Evolutionary conservation across 306 rosid genomes (phyloP).

Genomic region (Fragaria vesca): DNA sequence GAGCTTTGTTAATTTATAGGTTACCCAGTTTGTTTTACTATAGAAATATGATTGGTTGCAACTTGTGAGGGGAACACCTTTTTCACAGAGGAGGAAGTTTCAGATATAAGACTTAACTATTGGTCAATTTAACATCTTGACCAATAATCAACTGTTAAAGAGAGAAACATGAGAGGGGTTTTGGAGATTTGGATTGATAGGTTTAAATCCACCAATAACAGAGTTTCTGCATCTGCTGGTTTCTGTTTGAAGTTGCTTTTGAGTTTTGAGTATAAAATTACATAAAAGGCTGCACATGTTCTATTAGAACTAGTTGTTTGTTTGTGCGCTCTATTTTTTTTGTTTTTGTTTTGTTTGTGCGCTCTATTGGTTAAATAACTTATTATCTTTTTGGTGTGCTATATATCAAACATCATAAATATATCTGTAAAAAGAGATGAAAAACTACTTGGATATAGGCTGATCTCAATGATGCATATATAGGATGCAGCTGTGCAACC

Average conservation of each 20-base stretch:
- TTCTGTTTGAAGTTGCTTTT: background rate
- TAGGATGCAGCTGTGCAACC: slow-evolving; percentile 82
- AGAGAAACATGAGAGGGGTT: background rate
- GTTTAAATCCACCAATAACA: background rate
- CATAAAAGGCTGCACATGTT: background rate
- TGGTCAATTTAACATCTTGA: background rate
- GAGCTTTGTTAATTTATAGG: background rate
- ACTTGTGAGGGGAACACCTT: background rate
- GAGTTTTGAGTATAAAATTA: background rate
- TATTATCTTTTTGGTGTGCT: background rate
- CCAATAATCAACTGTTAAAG: background rate
- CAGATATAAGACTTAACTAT: background rate
- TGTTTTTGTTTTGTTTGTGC: background rate
- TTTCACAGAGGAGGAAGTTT: background rate
- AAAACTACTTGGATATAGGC: background rate
- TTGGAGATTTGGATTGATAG: background rate
- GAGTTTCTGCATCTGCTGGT: background rate
- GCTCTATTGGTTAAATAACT: background rate
- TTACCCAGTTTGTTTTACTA: background rate
- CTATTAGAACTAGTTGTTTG: background rate
- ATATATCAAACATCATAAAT: background rate
- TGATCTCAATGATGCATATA: slow-evolving; percentile 13
- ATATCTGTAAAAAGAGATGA: background rate
- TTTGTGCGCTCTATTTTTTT: background rate
- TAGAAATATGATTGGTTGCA: background rate